Conservation (phyloP, 2,329 filamentous ascomycete genomes). For the Aspergillus versicolor region DNA sequence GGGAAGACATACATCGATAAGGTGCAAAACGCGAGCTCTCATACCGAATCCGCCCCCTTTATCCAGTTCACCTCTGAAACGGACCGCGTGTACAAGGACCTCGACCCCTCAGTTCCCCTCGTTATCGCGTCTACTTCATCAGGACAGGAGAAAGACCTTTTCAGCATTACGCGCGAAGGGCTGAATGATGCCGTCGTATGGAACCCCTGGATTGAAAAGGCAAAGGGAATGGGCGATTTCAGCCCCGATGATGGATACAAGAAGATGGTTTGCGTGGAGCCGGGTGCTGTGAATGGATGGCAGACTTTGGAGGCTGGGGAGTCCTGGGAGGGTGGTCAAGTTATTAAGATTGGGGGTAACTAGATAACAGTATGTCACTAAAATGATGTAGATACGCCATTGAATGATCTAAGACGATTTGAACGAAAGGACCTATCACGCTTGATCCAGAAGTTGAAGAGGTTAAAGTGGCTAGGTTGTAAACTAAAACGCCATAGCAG, state of each 20-base stretch:
- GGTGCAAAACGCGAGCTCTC: constrained; percentile 62
- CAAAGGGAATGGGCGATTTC: constrained; percentile 80
- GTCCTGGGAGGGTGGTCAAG: constrained; percentile 64
- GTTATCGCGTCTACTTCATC: constrained; percentile 40
- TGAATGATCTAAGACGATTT: too few species aligned
- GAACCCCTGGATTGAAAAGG: constrained; percentile 94
- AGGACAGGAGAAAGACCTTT: constrained; percentile 57
- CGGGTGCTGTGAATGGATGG: constrained; percentile 79
- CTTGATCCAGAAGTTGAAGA: too few species aligned
- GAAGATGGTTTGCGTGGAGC: constrained; percentile 93
- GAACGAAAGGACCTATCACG: too few species aligned
- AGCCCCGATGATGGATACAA: constrained; percentile 85
- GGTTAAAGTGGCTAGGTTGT: too few species aligned
- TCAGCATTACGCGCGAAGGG: constrained; percentile 78
- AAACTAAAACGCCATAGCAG: too few species aligned
- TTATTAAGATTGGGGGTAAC: constrained; percentile 45
- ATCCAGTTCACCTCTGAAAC: constrained; percentile 75
- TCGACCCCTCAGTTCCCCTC: constrained; percentile 52
- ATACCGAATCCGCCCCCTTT: constrained; percentile 63
- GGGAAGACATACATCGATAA: constrained; percentile 81
- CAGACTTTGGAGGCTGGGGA: constrained; percentile 79
- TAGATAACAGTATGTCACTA: neutral
- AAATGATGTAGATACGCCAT: too few species aligned
- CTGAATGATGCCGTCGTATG: constrained; percentile 88
- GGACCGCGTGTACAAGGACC: constrained; percentile 79